Base-by-base conservation (phyloP, 305 asterid genomes). In the Fraxinus angustifolia region DNA sequence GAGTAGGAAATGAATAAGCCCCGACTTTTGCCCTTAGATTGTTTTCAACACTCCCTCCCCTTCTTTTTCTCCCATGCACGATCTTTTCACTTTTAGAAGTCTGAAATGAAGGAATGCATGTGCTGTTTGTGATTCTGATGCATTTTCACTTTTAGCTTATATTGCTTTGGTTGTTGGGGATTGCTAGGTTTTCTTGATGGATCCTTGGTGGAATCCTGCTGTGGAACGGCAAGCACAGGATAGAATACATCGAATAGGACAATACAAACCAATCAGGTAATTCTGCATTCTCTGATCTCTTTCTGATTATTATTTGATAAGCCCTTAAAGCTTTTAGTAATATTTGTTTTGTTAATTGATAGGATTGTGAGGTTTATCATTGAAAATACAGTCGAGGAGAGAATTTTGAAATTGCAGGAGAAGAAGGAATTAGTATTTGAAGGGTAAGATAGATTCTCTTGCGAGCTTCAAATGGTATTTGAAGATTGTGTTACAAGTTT, bases 201-300 rank as follows among this genome's bases (percentile, higher is more conserved):
- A 95, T 88, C 97, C 98, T 34, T 95, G 97, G 97, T 95, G 99
- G 99, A 95, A 95, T 90, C 99, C 99, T 75, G 98, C 98, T 31
- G 98, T 91, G 80, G 99, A 95, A 87, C 88, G 91, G 81, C 99
- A 95, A 88, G 99, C 99, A 38, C 99, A 95, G 86, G 99, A 95
- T 84, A 89, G 99, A 86, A 95, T 95, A 67, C 98, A 95, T 80
- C 90, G 99, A 68, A 95, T 95, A 65, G 99, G 99, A 78, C 99
- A 93, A 83, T 91, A 84, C 78, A 95, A 95, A 85, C 99, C 99
- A 83, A 95, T 95, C 81, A 78, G 93, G 99, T 92, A 50, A 31
- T 78, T 60, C 14, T 73, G 45, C 56, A 42, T 38, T 53, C 80
- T 73, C 76, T 67, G 75, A 26, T 19, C 8, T 8, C 62, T 80